Evolutionary conservation across 805 yeast species (phyloP).

Genomic region (Ogataea degrootiae): DNA sequence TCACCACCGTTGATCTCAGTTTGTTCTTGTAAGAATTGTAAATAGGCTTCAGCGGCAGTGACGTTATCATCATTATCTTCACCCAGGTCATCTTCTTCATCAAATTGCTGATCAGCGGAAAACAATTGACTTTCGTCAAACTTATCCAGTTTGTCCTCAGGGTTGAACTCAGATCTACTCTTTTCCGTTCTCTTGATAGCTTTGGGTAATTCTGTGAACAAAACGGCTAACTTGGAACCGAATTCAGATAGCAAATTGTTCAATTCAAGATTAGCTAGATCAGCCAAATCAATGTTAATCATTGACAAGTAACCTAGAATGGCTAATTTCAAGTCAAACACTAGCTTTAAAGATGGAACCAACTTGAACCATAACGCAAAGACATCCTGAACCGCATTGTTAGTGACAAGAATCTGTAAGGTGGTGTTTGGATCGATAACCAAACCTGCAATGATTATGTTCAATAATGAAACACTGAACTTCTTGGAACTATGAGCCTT

Average conservation of each 20-base stretch:
- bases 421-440: constrained; percentile 56
- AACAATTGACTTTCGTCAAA: constrained; percentile 4
- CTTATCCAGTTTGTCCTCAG: constrained; percentile 24
- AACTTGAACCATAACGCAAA: constrained; percentile 64
- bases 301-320: constrained; percentile 61
- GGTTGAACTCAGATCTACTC: constrained; percentile 51
- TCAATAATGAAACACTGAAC: constrained; percentile 44
- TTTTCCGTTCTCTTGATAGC: constrained; percentile 66
- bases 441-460: constrained; percentile 60
- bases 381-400: constrained; percentile 42
- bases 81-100: constrained; percentile 24
- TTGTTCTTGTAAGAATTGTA: constrained; percentile 44
- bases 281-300: constrained; percentile 24
- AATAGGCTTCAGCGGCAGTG: constrained; percentile 38
- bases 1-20: constrained; percentile 31
- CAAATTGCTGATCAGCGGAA: constrained; percentile 2
- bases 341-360: constrained; percentile 55
- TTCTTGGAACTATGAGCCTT: constrained; percentile 23
- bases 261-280: constrained; percentile 22
- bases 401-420: constrained; percentile 43
- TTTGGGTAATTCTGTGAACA: constrained; percentile 60
- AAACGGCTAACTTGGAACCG: constrained; percentile 44
- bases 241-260: constrained; percentile 40
- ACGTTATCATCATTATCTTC: constrained; percentile 31
- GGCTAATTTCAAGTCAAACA: constrained; percentile 76